Evolutionary conservation across 1,284 basidiomycete species (phyloP), one percentile per base, ranked within the genome.

Genomic region (Coniferiporia sulphurascens): DNA sequence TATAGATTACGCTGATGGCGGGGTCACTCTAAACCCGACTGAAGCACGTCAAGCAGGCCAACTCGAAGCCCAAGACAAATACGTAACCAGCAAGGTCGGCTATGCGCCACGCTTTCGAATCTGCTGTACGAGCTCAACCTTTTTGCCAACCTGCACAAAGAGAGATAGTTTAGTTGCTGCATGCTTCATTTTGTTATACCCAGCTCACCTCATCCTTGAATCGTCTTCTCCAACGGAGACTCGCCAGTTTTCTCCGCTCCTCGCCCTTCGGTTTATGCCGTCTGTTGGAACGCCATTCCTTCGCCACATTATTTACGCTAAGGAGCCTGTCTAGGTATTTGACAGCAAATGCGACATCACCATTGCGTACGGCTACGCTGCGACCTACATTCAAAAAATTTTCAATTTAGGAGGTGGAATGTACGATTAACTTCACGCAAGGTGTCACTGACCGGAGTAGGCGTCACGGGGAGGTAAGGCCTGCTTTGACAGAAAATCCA

Each of bases 221-320:
- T 61, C 78, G 78, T 66, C 77, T 80, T 66, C 86, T 78, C 84
- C 86, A 87, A 60, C 86, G 77, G 67, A 84, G 75, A 66, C 85
- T 87, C 59, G 71, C 73, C 64, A 89, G 70, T 66, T 85, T 77
- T 62, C 85, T 77, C 61, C 86, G 80, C 69, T 86, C 87, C 55
- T 75, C 78, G 52, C 86, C 86, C 70, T 82, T 82, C 74, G 86
- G 86, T 71, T 90, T 89, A 68, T 91, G 89, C 65, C 89, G 76
- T 62, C 79, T 75, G 52, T 76, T 70, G 64, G 75, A 64, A 52
- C 76, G 73, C 38, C 84, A 71, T 63, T 86, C 83, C 38, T 66
- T 65, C 15, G 74, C 70, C 10, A 92, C 83, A 61, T 71, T 76
- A 65, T 91, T 92, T 34, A 74, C 72, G 38, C 65, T 63, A 17